phyloP scores from a whole-genome alignment of 345 rosid genomes.

The Salix suchowensis region DNA sequence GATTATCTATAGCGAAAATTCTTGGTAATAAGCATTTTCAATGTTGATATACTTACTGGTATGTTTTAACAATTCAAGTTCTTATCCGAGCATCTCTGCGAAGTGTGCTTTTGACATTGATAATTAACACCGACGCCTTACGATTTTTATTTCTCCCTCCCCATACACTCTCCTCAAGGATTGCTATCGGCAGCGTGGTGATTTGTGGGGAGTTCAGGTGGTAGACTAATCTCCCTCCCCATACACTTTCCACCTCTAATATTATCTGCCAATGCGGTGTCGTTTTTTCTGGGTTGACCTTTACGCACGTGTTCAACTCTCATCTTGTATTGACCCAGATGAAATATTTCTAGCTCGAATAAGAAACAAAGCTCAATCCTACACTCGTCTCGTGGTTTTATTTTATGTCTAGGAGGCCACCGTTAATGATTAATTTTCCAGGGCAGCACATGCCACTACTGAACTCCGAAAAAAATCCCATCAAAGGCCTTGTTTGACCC shows the following conservation, averaged over 20 bases:
- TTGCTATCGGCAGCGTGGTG: too few relatives aligned
- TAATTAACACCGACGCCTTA: not conserved
- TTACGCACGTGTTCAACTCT: not conserved
- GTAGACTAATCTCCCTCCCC: too few relatives aligned
- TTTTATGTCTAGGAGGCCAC: not conserved
- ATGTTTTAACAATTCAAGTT: too few relatives aligned
- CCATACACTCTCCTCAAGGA: too few relatives aligned
- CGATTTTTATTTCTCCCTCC: not conserved
- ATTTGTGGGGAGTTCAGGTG: too few relatives aligned
- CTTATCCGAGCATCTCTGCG: not conserved
- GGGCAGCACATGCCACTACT: slow-evolving; percentile 25
- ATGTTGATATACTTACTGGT: not conserved
- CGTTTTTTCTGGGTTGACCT: not conserved
- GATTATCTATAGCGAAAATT: not conserved
- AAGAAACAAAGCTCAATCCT: too few relatives aligned
- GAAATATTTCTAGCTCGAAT: too few relatives aligned
- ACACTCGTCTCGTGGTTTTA: not conserved
- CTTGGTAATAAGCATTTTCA: not conserved
- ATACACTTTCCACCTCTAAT: too few relatives aligned
- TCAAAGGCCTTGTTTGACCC: slow-evolving; percentile 29
- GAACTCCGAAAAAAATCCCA: not conserved
- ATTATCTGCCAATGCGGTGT: not conserved
- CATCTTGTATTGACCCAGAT: not conserved
- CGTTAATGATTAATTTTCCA: not conserved
- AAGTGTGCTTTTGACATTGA: not conserved